Conservation (phyloP, 2,329 filamentous ascomycete genomes). For the Cordyceps javanica region DNA sequence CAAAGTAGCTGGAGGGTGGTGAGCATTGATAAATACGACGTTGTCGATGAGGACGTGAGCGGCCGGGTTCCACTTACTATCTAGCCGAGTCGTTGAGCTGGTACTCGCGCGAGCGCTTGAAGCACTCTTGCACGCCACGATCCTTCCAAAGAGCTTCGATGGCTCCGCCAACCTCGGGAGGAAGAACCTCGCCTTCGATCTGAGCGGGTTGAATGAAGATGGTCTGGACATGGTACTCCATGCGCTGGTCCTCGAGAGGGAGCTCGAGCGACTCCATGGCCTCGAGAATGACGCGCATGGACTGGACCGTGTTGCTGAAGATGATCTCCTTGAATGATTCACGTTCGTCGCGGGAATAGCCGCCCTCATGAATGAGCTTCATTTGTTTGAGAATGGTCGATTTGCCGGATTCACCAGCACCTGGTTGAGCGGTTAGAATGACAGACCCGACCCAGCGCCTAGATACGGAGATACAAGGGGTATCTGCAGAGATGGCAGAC, state of each 20-base stretch:
- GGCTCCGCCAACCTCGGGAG: slow-evolving; percentile 88
- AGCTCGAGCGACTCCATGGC: slow-evolving; percentile 67
- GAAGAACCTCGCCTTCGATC: slow-evolving; percentile 90
- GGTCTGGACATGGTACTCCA: slow-evolving; percentile 96
- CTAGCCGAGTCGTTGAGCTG: slow-evolving; percentile 93
- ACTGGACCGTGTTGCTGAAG: slow-evolving; percentile 65
- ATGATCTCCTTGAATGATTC: slow-evolving; percentile 67
- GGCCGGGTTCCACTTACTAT: slow-evolving; percentile 63
- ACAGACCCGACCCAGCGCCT: neutral
- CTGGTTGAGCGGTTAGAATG: neutral
- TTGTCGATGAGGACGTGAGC: neutral
- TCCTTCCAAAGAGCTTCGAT: slow-evolving; percentile 93
- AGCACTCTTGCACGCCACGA: slow-evolving; percentile 86
- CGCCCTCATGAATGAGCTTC: slow-evolving; percentile 99
- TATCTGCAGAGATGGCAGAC: neutral
- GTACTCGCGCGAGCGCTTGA: slow-evolving; percentile 92
- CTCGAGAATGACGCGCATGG: slow-evolving; percentile 63
- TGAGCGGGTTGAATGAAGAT: slow-evolving; percentile 98
- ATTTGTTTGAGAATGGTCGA: slow-evolving; percentile 98
- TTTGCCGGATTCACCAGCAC: slow-evolving; percentile 92
- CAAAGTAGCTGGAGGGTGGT: slow-evolving; percentile 71
- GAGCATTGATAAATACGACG: slow-evolving; percentile 21
- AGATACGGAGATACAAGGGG: neutral
- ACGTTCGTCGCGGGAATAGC: slow-evolving; percentile 85
- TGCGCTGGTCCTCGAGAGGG: slow-evolving; percentile 82